These are phyloP conservation scores for Sporothrix globosa DNA, from an alignment of 2,329 filamentous ascomycete genomes.

Conservation along the genomic window DNA sequence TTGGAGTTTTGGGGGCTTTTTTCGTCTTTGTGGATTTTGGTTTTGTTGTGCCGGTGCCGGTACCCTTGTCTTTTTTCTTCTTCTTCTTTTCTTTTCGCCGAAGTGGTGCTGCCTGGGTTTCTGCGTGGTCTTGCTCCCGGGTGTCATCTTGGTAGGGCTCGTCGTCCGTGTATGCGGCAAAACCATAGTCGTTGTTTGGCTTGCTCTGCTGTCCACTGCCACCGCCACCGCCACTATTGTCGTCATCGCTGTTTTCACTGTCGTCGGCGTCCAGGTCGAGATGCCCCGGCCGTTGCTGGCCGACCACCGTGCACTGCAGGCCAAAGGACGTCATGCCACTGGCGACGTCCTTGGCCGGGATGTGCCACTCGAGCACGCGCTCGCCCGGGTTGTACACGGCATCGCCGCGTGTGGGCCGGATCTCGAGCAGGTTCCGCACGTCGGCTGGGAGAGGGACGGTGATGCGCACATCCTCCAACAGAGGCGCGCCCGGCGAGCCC, in stretches of 20 bases:
- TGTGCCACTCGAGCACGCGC: slow-evolving; percentile 76
- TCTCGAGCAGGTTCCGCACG: slow-evolving; percentile 81
- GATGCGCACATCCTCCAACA: slow-evolving; percentile 76
- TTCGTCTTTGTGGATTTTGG: slow-evolving; percentile 21
- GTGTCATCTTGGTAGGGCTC: slow-evolving; percentile 57
- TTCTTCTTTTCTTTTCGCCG: slow-evolving; percentile 43
- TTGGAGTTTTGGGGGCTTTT: neutral
- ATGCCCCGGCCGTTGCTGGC: slow-evolving; percentile 49
- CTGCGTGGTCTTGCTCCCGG: neutral
- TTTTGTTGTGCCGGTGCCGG: slow-evolving; percentile 20
- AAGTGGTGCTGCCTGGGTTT: slow-evolving; percentile 36
- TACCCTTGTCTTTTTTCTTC: slow-evolving; percentile 38
- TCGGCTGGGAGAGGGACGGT: slow-evolving; percentile 76
- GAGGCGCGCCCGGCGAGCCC: slow-evolving; percentile 61
- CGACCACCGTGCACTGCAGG: slow-evolving; percentile 78
- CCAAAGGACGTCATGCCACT: slow-evolving; percentile 69
- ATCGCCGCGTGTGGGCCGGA: slow-evolving; percentile 80
- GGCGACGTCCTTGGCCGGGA: slow-evolving; percentile 75
- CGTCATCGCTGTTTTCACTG: slow-evolving; percentile 44
- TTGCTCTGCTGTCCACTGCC: slow-evolving; percentile 43
- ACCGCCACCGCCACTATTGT: slow-evolving; percentile 51
- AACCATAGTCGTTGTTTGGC: slow-evolving; percentile 51
- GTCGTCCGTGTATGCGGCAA: slow-evolving; percentile 57
- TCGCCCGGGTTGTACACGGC: slow-evolving; percentile 78
- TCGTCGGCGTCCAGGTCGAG: slow-evolving; percentile 53